phyloP scores from a whole-genome alignment of 208 protist species.

The Trypanosoma scelopori region DNA sequence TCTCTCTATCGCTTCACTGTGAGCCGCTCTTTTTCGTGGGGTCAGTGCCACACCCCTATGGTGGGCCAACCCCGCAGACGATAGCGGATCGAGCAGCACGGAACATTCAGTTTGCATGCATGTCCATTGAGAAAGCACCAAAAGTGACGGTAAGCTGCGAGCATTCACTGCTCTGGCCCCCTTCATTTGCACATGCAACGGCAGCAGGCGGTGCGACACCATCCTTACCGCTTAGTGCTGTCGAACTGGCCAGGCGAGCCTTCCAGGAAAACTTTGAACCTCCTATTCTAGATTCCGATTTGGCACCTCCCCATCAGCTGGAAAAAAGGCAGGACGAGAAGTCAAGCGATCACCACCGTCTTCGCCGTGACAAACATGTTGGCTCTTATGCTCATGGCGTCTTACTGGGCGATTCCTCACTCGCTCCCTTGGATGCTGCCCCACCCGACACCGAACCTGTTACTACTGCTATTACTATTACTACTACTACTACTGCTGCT shows the following conservation, averaged over 20 bases:
- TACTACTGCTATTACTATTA: not conserved
- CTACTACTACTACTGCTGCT: too few relatives aligned
- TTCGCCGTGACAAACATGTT: not conserved
- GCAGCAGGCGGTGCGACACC: not conserved
- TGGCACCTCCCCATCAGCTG: not conserved
- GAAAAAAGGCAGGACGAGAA: conserved; percentile 1
- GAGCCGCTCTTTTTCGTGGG: conserved; percentile 35
- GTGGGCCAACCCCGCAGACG: conserved; percentile 26
- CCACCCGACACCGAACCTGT: conserved; percentile 22
- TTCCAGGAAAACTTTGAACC: conserved; percentile 27
- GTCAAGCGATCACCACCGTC: not conserved
- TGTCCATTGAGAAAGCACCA: conserved; percentile 5
- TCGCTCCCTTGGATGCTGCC: too few relatives aligned
- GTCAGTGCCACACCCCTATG: conserved; percentile 28
- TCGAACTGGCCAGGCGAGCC: conserved; percentile 17
- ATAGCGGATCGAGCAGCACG: conserved; percentile 21
- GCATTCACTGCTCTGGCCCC: conserved; percentile 14
- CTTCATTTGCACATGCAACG: not conserved
- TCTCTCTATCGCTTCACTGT: conserved; percentile 34
- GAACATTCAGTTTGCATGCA: conserved; percentile 20
- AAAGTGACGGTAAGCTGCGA: conserved; percentile 20
- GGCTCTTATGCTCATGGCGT: not conserved
- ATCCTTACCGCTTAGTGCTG: conserved; percentile 17
- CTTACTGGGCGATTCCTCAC: not conserved
- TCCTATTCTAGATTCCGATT: not conserved